Percentiles rank a stretch among this genome's conserved stretches.
These are phyloP conservation scores for Letharia lupina DNA, from an alignment of 495 filamentous ascomycete species.

Conservation along the genomic window DNA sequence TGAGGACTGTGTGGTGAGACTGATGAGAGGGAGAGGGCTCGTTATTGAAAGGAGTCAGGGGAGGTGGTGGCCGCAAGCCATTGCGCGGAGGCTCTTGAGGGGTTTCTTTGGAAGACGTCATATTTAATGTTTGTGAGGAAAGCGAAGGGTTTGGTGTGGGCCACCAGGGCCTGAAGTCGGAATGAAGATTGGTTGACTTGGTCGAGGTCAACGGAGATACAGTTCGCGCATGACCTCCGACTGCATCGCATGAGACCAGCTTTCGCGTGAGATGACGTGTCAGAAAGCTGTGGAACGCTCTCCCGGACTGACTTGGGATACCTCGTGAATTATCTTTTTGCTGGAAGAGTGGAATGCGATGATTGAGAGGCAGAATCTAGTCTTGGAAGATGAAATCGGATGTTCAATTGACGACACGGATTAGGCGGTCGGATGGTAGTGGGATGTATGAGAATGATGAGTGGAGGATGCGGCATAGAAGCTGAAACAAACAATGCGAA, in stretches of 20 bases:
- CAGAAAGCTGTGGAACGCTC: not conserved
- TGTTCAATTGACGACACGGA: not conserved
- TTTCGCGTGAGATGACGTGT: not conserved
- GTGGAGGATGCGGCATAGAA: constrained; percentile 10
- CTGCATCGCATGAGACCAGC: not conserved
- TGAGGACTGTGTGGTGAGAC: not conserved
- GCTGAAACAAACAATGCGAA: constrained; percentile 4
- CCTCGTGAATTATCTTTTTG: not conserved
- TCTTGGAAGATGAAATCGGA: not conserved
- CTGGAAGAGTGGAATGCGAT: not conserved
- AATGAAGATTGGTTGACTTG: not conserved
- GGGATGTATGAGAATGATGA: not conserved
- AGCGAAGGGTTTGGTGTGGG: not conserved
- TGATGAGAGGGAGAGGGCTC: constrained; percentile 1
- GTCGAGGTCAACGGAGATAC: not conserved
- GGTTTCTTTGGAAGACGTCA: not conserved
- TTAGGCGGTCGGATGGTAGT: not conserved
- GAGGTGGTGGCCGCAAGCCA: not conserved
- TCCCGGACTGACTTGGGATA: not conserved
- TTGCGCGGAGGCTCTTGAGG: not conserved
- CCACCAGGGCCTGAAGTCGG: not conserved
- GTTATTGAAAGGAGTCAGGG: not conserved
- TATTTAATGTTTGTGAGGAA: not conserved
- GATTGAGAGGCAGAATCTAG: not conserved
- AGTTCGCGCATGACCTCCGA: not conserved